Base-by-base conservation (phyloP, 768 basidiomycete species). In the Trametes coccinea region DNA sequence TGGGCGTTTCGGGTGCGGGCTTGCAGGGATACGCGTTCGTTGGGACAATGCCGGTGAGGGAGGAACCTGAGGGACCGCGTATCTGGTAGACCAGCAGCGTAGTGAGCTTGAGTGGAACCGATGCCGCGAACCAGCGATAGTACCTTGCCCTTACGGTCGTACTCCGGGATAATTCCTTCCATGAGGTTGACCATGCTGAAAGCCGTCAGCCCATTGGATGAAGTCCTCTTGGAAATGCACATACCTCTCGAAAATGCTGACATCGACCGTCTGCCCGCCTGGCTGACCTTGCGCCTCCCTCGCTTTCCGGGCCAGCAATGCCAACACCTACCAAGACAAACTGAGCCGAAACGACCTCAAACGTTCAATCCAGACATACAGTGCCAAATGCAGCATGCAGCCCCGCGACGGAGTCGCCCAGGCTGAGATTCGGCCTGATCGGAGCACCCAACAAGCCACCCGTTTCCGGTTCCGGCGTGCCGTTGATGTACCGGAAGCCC, bases 151-250 rank as follows among this genome's bases (percentile, higher is more conserved):
- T 86, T 88, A 55, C 88, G 84, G 69, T 89, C 86, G 58, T 86
- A 89, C 71, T 88, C 88, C 10, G 88, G 88, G 50, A 89, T 84
- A 60, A 90, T 83, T 2, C 88, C 88, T 67, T 89, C 88, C 88
- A 89, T 90, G 50, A 88, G 73, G 67, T 88, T 90, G 4, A 89
- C 73, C 87, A 89, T 89, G 67, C 87, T 89, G 58, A 39, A 29
- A 17, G 1, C 1, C 1, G 2, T 43, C 41, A 43, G 41, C 3
- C 2, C 14, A n/a, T 8, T 14, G 9, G 5, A 43, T 0, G 41
- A 13, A 14, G 7, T n/a, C 13, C 10, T 16, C 14, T 16, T 13
- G 47, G 34, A 52, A 49, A 39, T 31, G 22, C 14, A 45, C 67
- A 46, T 50, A 81, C 88, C 88, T 89, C 69, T 89, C 87, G 63